Base-by-base conservation (phyloP, 805 yeast genomes). In the Candida xyloterini region DNA sequence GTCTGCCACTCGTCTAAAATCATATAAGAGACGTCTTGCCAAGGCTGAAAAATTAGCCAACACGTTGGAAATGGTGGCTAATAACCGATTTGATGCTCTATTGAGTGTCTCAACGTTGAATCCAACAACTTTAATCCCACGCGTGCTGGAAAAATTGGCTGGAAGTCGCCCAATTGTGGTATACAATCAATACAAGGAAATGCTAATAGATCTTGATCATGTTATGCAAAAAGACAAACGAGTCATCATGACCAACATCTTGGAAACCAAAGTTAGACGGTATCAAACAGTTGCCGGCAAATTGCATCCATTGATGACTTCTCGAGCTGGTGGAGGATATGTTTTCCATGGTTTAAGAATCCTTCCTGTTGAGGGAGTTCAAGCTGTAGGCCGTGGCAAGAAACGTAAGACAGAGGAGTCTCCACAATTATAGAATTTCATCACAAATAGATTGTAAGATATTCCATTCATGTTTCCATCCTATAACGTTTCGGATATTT, bases 201-300 rank as follows among this genome's bases (percentile, higher is more conserved):
- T 75, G 3, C 68, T 93, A 29, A 74, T 89, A 38, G 87, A 82
- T 42, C 70, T 87, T 3, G 88, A 85, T 46, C 82, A 84, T 48
- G 69, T 66, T n/a, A 67, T 90, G 30, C 70, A 76, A 48, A 65
- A 66, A 21, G 95, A 90, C 53, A 71, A 78, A 44, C 71, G 88
- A 32, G 76, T 86, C 8, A 67, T 93, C 51, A 91, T 93, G 0
- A 95, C 97, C 5, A 77, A 87, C 11, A 78, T 91, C 15, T 71
- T 76, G 46, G 96, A 90, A 60, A 78, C 95, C 1, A 72, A 86
- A 46, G 93, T 84, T 10, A 76, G 97, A 48, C 81, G 81, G 35
- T 90, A 84, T 59, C 99, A 93, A 67, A 88, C 97, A 3, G 78
- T 91, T 21, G 87, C 95, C 14, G 99, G 98, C 7, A 80, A 95